A percentile compares a stretch with the other conserved stretches of the same genome.
These are phyloP conservation scores for Dujonia santamariae DNA, from an alignment of 1,139 yeast genomes.

Conservation along the genomic window DNA sequence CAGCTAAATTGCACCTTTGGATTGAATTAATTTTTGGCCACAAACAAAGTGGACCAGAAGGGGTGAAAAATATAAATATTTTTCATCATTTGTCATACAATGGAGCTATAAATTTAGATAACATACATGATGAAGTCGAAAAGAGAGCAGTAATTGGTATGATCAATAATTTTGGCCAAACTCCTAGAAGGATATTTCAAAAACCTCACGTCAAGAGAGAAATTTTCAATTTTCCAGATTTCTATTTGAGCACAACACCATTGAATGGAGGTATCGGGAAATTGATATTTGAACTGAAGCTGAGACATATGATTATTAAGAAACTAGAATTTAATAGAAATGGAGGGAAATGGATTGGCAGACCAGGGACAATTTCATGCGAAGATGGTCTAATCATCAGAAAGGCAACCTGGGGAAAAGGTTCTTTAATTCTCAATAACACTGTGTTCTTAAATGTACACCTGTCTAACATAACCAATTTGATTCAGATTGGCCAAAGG, in stretches of 20 bases:
- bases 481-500: constrained; percentile 36
- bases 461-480: constrained; percentile 28
- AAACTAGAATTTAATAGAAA: constrained; percentile 36
- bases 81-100: constrained; percentile 80
- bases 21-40: constrained; percentile 78
- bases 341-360: constrained; percentile 45
- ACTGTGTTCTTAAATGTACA: constrained; percentile 42
- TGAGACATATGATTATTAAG: constrained; percentile 28
- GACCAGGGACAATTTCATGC: constrained; percentile 35
- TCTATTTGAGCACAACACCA: constrained; percentile 26
- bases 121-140: constrained; percentile 68
- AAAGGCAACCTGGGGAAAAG: constrained; percentile 27
- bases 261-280: neutral
- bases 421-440: constrained; percentile 42
- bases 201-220: constrained; percentile 60
- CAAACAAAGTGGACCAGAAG: constrained; percentile 71
- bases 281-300: constrained; percentile 32
- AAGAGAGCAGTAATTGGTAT: constrained; percentile 75
- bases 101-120: constrained; percentile 76
- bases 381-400: constrained; percentile 41
- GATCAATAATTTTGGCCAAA: constrained; percentile 88
- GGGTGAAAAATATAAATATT: constrained; percentile 64
- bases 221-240: constrained; percentile 32
- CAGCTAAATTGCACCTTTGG: constrained; percentile 74
- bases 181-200: constrained; percentile 68